phyloP scores from a whole-genome alignment of 106 monocot genomes.

The Dendrobium nobile region DNA sequence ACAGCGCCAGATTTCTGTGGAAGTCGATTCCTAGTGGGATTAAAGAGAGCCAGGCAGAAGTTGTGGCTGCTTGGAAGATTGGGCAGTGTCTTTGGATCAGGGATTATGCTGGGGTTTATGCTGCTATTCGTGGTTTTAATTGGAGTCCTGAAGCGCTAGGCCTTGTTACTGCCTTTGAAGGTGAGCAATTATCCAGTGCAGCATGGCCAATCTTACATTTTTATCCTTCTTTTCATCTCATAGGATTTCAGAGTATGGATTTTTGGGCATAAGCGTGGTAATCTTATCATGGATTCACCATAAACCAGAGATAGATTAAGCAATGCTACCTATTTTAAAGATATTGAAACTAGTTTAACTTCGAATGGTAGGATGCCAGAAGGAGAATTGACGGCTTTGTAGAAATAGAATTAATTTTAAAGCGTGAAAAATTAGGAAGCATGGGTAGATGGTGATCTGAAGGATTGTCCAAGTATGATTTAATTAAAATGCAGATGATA shows the following conservation, averaged over 20 bases:
- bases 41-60: conserved; percentile 66
- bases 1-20: conserved; percentile 91
- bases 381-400: too few species aligned
- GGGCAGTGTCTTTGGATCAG: conserved; percentile 88
- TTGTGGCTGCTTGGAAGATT: conserved; percentile 77
- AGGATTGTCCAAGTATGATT: too few species aligned
- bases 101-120: conserved; percentile 69
- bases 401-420: too few species aligned
- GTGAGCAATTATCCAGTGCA: conserved; percentile 15
- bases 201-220: background rate
- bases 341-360: too few species aligned
- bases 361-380: too few species aligned
- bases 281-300: too few species aligned
- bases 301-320: too few species aligned
- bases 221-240: background rate
- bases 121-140: conserved; percentile 51
- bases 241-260: background rate
- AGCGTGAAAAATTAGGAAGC: too few species aligned
- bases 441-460: too few species aligned
- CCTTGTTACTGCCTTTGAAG: conserved; percentile 58
- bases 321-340: too few species aligned
- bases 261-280: too few species aligned
- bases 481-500: too few species aligned
- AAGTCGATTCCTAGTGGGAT: conserved; percentile 63
- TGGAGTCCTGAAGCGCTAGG: conserved; percentile 61